Percentiles rank a stretch among this genome's conserved stretches.
These are phyloP conservation scores for Rhizopogon rudus DNA, from an alignment of 768 basidiomycete genomes.

Conservation along the genomic window DNA sequence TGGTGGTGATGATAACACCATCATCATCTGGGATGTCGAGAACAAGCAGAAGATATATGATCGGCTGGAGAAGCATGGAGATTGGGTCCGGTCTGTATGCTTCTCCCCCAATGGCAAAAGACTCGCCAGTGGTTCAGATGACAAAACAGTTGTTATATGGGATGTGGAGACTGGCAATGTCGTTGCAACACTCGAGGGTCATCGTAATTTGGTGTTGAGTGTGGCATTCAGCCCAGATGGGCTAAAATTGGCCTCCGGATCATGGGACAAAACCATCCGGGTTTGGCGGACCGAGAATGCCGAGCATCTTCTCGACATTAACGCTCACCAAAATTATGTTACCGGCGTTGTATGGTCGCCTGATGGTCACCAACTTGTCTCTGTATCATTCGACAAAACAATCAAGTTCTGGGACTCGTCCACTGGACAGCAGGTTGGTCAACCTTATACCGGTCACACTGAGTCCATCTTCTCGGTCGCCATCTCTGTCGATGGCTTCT, in stretches of 20 bases:
- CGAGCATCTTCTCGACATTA: not conserved
- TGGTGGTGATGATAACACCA: constrained; percentile 11
- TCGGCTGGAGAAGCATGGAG: constrained; percentile 8
- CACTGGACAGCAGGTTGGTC: not conserved
- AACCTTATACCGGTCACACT: constrained; percentile 9
- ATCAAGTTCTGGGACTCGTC: not conserved
- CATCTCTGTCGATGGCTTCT: constrained; percentile 19
- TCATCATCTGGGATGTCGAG: constrained; percentile 9
- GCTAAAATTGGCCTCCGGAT: constrained; percentile 5
- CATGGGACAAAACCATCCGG: not conserved
- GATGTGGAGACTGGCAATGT: not conserved
- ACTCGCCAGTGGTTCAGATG: constrained; percentile 35
- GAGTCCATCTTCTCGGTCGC: constrained; percentile 20
- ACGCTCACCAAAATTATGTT: not conserved
- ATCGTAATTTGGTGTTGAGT: not conserved
- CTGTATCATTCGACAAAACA: not conserved
- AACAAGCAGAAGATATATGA: not conserved
- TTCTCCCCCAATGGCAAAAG: constrained; percentile 38
- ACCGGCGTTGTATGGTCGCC: not conserved
- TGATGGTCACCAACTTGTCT: not conserved
- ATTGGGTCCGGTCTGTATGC: constrained; percentile 24
- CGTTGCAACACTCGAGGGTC: not conserved
- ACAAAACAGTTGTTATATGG: constrained; percentile 13
- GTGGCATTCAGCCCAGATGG: constrained; percentile 7
- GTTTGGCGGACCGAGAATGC: not conserved